A percentile compares a stretch with the other conserved stretches of the same genome.
These are phyloP conservation scores for Pseudogymnoascus sp. DNA, from an alignment of 2,329 filamentous ascomycete genomes.

Conservation along the genomic window DNA sequence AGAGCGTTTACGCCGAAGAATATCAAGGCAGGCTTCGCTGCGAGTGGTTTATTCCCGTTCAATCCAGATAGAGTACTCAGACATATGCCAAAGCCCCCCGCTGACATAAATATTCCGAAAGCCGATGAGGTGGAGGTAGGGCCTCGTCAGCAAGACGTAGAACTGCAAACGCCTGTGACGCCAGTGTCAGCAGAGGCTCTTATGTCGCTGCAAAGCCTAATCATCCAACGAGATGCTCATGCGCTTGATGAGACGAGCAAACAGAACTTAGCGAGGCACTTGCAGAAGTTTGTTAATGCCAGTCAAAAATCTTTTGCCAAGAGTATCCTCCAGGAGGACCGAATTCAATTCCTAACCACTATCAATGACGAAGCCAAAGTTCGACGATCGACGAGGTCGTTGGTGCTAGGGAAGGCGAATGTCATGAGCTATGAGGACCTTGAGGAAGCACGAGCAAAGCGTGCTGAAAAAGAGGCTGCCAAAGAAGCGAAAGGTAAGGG, in stretches of 20 bases:
- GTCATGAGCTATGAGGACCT: constrained; percentile 30
- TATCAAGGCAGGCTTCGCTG: no score
- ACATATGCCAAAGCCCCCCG: neutral
- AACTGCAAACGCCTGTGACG: neutral
- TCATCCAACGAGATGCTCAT: neutral
- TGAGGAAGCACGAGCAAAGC: constrained; percentile 17
- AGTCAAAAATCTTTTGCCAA: no score
- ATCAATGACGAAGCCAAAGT: constrained; percentile 20
- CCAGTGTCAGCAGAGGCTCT: neutral
- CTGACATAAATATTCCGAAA: no score
- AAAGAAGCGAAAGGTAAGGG: constrained; percentile 14
- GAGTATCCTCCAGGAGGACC: neutral
- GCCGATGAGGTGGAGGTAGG: no score
- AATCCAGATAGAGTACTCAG: no score
- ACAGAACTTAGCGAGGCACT: no score
- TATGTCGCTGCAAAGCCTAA: neutral
- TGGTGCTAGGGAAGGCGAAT: constrained; percentile 20
- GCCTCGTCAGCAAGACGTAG: no score
- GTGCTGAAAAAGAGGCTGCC: constrained; percentile 14
- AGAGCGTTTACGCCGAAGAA: no score
- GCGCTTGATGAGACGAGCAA: no score
- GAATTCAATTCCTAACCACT: constrained; percentile 8
- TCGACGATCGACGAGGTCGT: constrained; percentile 16
- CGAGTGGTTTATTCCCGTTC: no score
- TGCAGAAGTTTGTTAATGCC: no score